Evolutionary conservation across 768 basidiomycete species (phyloP).

Genomic region (Pluteus cervinus): DNA sequence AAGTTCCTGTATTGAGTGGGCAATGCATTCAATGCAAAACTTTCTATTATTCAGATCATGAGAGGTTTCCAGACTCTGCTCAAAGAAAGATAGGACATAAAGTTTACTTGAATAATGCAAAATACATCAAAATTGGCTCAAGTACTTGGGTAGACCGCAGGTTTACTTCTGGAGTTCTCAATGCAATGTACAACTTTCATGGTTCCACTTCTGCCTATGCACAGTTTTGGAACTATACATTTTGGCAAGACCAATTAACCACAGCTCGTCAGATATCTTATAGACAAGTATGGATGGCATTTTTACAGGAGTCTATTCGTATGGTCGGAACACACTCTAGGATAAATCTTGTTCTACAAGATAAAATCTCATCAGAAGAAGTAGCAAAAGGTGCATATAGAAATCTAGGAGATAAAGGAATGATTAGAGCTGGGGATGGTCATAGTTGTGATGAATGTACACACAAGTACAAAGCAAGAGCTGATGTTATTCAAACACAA

Average conservation of each 20-base stretch:
- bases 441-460: constrained; percentile 10
- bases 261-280: neutral
- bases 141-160: constrained; percentile 9
- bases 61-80: constrained; percentile 1
- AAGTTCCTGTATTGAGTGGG: neutral
- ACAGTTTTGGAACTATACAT: constrained; percentile 11
- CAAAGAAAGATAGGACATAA: constrained; percentile 3
- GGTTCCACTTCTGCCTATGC: constrained; percentile 10
- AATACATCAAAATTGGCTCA: constrained; percentile 8
- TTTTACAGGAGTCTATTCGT: constrained; percentile 6
- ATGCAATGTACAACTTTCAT: constrained; percentile 11
- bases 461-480: constrained; percentile 7
- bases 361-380: constrained; percentile 6
- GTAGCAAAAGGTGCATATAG: constrained; percentile 9
- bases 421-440: constrained; percentile 7
- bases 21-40: constrained; percentile 1
- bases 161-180: constrained; percentile 8
- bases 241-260: neutral
- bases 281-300: constrained; percentile 6
- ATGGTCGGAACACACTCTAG: neutral
- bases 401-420: constrained; percentile 7
- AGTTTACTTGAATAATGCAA: constrained; percentile 9
- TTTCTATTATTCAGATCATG: constrained; percentile 1
- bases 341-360: constrained; percentile 4
- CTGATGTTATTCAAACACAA: neutral